These are phyloP conservation scores for Wickerhamomyces chambardii DNA, from an alignment of 805 yeast species.

Conservation along the genomic window DNA sequence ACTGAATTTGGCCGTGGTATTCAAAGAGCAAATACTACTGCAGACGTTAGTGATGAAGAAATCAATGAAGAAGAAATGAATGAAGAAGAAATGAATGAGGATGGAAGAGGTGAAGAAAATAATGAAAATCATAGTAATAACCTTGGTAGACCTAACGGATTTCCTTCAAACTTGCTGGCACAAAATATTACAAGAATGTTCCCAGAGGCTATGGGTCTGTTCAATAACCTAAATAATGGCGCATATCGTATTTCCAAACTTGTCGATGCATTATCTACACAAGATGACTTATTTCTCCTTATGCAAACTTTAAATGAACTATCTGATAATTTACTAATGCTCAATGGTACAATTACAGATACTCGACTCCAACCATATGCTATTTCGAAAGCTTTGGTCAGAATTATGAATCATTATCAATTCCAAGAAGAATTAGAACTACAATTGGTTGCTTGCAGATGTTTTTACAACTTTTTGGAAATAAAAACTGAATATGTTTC, in stretches of 20 bases:
- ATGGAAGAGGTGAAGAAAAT: no score
- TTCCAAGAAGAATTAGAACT: conserved; percentile 64
- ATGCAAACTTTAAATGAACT: conserved; percentile 59
- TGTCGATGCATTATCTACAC: conserved; percentile 8
- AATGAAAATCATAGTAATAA: no score
- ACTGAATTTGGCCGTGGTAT: conserved; percentile 14
- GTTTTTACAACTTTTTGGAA: conserved; percentile 74
- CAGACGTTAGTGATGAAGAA: conserved; percentile 18
- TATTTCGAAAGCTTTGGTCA: conserved; percentile 45
- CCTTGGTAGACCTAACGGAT: no score
- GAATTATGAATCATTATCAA: conserved; percentile 46
- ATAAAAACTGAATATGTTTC: conserved; percentile 57
- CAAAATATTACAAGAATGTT: conserved; percentile 24
- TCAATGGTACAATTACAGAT: conserved; percentile 55
- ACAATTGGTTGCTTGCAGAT: conserved; percentile 78
- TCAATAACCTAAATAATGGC: conserved; percentile 15
- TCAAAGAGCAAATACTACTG: conserved; percentile 14
- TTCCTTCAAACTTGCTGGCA: conserved; percentile 8
- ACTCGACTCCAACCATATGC: conserved; percentile 51
- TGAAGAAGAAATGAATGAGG: conserved; percentile 2
- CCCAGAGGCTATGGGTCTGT: conserved; percentile 28
- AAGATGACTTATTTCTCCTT: conserved; percentile 49
- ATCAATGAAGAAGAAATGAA: conserved; percentile 12
- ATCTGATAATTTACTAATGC: conserved; percentile 58
- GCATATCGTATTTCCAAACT: conserved; percentile 13